Percentiles rank a stretch among this genome's conserved stretches.
phyloP scores from a whole-genome alignment of 805 yeast genomes.

The Cephaloascus albidus region DNA sequence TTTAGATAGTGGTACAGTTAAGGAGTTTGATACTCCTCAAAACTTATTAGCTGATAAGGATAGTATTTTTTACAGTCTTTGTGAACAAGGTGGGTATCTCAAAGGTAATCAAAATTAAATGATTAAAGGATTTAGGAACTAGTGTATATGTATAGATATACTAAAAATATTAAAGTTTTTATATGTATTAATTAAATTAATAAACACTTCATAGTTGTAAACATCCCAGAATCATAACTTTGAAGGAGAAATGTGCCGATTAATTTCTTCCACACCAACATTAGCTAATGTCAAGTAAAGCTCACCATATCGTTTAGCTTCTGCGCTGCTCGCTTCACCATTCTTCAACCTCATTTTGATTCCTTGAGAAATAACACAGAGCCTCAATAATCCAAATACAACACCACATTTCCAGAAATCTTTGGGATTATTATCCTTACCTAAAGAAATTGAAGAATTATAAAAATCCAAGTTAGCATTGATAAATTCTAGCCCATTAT shows the following conservation, averaged over 20 bases:
- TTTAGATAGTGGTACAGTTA: conserved; percentile 61
- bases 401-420: conserved; percentile 42
- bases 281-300: conserved; percentile 21
- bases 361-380: conserved; percentile 53
- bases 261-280: background rate
- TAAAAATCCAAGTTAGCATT: background rate
- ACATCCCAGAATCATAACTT: too few species aligned
- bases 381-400: conserved; percentile 45
- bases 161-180: too few species aligned
- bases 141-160: too few species aligned
- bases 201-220: too few species aligned
- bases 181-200: too few species aligned
- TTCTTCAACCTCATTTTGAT: conserved; percentile 43
- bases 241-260: too few species aligned
- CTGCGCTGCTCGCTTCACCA: conserved; percentile 46
- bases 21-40: conserved; percentile 69
- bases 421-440: conserved; percentile 17
- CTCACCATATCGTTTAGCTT: conserved; percentile 30
- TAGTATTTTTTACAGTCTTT: conserved; percentile 43
- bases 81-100: conserved; percentile 39
- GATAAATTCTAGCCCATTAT: conserved; percentile 18
- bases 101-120: background rate
- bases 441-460: background rate
- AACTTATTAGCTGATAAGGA: conserved; percentile 31
- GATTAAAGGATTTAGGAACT: background rate